Evolutionary conservation across 1,139 yeast genomes (phyloP).

Genomic region (Sugiyamaella xylanicola): DNA sequence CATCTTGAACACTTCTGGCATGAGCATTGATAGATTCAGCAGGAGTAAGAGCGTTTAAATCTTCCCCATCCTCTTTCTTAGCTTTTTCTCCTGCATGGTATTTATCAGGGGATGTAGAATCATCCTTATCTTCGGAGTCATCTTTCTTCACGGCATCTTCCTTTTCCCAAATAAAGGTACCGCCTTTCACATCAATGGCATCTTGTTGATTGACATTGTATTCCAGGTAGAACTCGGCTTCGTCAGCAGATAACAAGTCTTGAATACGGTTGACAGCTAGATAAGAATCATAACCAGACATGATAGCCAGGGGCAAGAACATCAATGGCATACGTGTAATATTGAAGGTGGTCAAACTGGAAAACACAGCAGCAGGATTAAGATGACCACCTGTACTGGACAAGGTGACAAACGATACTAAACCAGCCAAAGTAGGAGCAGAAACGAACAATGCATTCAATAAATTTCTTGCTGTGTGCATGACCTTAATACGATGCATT

Average conservation of each 20-base stretch:
- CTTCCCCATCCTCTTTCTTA: conserved; percentile 34
- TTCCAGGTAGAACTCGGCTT: conserved; percentile 40
- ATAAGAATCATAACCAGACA: conserved; percentile 67
- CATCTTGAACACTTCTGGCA: conserved; percentile 32
- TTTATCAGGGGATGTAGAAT: conserved; percentile 28
- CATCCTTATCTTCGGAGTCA: conserved; percentile 11
- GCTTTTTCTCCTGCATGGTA: conserved; percentile 15
- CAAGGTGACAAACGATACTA: conserved; percentile 72
- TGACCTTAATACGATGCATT: conserved; percentile 36
- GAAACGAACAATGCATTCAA: conserved; percentile 65
- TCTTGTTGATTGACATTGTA: conserved; percentile 39
- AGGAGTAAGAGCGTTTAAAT: conserved; percentile 30
- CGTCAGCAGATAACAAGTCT: conserved; percentile 52
- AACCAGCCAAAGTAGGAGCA: conserved; percentile 66
- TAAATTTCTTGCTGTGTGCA: conserved; percentile 48
- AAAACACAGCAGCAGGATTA: conserved; percentile 72
- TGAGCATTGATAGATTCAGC: conserved; percentile 36
- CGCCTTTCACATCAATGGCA: conserved; percentile 52
- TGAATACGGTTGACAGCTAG: conserved; percentile 64
- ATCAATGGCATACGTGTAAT: conserved; percentile 69
- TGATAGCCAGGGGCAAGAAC: conserved; percentile 66
- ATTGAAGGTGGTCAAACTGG: conserved; percentile 77
- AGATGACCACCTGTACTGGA: conserved; percentile 57
- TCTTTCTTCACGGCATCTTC: conserved; percentile 38
- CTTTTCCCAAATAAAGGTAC: conserved; percentile 69